A percentile compares a stretch with the other conserved stretches of the same genome.
phyloP scores from a whole-genome alignment of 208 protist genomes.

The Acanthamoeba culbertsoni region DNA sequence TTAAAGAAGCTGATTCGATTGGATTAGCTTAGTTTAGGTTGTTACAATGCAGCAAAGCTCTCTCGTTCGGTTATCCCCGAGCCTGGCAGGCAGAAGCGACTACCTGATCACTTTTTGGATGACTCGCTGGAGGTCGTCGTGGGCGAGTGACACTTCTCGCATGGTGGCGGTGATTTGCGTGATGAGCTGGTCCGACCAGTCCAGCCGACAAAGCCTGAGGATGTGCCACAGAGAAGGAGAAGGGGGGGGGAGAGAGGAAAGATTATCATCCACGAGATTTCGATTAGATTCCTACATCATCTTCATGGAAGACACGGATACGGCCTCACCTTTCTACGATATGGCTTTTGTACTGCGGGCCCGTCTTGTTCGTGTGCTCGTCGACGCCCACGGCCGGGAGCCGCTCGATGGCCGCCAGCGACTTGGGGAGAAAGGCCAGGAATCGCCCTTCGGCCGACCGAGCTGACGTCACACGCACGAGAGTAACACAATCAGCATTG shows the following conservation, averaged over 20 bases:
- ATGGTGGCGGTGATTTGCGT: not conserved
- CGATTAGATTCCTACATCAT: not conserved
- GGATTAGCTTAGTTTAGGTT: not conserved
- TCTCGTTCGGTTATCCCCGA: not conserved
- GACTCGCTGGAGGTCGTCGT: not conserved
- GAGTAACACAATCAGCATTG: not conserved
- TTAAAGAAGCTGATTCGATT: conserved; percentile 21
- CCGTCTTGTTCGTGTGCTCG: conserved; percentile 19
- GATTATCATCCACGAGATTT: not conserved
- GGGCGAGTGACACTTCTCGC: not conserved
- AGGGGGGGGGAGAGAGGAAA: not conserved
- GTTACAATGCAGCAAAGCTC: not conserved
- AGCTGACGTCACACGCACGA: not conserved
- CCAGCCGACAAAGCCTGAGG: not conserved
- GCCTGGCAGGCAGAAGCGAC: not conserved
- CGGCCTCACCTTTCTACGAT: not conserved
- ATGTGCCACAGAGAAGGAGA: not conserved
- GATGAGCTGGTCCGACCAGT: not conserved
- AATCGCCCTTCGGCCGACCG: conserved; percentile 22
- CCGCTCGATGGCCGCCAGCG: conserved; percentile 13
- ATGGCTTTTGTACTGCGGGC: conserved; percentile 34
- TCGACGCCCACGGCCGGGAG: conserved; percentile 15
- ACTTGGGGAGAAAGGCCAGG: conserved; percentile 37
- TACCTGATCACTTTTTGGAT: conserved; percentile 19
- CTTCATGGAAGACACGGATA: not conserved